Evolutionary conservation across 2,329 filamentous ascomycete species (phyloP), one percentile per base, ranked within the genome.

Genomic region (Aspergillus caelatus): DNA sequence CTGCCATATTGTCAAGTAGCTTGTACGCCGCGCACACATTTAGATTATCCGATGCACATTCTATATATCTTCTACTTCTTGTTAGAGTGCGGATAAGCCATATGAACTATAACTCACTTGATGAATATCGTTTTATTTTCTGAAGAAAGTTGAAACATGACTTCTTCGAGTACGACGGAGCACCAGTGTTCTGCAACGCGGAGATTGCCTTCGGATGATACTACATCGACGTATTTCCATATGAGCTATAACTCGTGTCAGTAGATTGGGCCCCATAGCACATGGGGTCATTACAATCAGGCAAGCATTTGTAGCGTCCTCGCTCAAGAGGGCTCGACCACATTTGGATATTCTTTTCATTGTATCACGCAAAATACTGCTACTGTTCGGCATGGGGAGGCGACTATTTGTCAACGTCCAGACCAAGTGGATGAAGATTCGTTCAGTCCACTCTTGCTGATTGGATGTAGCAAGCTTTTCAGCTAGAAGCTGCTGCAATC

Each of bases 171-270:
- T 0, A 91, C 89, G 21, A 93, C 74, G 9, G 77, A 82, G 70
- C 92, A 96, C 93, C 92, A 97, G 57, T 81, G 77, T 65, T 90
- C 85, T 1, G 90, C 85, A 16, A 81, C 67, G 2, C 82, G 79
- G 60, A 85, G 85, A 19, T 87, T 78, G 1, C 83, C 80, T 36
- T 85, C 82, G 1, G 78, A 78, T 65, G 86, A 87, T 16, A 82
- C 81, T 1, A 81, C 77, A 58, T 93, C 90, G n/a, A 91, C 82
- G 30, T 84, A 86, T 77, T 93, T 95, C 93, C 93, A 97, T 4
- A 97, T 79, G 4, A 97, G 76, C 91, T 94, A 62, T 30, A 30
- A 23, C 2, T 43, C 4, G 36, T 7, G 45, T 66, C 12, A 66
- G 57, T 52, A 28, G 2, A 39, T 60, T 46, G 21, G 28, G 2